phyloP scores from a whole-genome alignment of 495 filamentous ascomycete species.

The Penicillium waksmanii region DNA sequence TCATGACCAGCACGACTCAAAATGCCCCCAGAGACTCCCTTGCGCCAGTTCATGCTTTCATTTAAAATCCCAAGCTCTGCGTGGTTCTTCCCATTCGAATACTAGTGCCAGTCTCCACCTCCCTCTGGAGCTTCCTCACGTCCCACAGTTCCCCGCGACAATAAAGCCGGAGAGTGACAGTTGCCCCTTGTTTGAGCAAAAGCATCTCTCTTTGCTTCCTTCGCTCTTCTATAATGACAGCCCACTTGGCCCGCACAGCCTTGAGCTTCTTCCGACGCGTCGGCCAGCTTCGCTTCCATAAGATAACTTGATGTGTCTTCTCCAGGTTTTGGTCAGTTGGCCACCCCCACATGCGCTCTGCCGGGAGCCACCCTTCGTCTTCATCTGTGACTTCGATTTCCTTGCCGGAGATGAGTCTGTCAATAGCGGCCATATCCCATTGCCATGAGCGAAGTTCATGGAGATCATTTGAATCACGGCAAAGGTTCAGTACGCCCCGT shows the following conservation, averaged over 20 bases:
- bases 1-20: not conserved
- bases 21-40: not conserved
- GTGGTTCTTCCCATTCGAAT: slow-evolving; percentile 8
- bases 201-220: slow-evolving; percentile 23
- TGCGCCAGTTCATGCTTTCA: not conserved
- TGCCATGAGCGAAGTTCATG: slow-evolving; percentile 32
- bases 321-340: slow-evolving; percentile 22
- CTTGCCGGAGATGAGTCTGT: slow-evolving; percentile 1
- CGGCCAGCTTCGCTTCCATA: slow-evolving; percentile 30
- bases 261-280: slow-evolving; percentile 19
- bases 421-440: slow-evolving; percentile 22
- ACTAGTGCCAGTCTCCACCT: not conserved
- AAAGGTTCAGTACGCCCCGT: slow-evolving; percentile 30
- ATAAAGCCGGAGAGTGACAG: slow-evolving; percentile 26
- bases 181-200: slow-evolving; percentile 15
- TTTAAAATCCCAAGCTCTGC: slow-evolving; percentile 19
- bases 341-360: slow-evolving; percentile 18
- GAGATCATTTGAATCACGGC: slow-evolving; percentile 34
- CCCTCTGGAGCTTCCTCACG: slow-evolving; percentile 17
- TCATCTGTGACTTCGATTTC: not conserved
- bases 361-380: not conserved
- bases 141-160: slow-evolving; percentile 22
- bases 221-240: slow-evolving; percentile 33
- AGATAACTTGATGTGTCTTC: slow-evolving; percentile 25
- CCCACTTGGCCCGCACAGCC: slow-evolving; percentile 28